Evolutionary conservation across 257 asterid genomes (phyloP).

Genomic region (Solanum chiquidenum): DNA sequence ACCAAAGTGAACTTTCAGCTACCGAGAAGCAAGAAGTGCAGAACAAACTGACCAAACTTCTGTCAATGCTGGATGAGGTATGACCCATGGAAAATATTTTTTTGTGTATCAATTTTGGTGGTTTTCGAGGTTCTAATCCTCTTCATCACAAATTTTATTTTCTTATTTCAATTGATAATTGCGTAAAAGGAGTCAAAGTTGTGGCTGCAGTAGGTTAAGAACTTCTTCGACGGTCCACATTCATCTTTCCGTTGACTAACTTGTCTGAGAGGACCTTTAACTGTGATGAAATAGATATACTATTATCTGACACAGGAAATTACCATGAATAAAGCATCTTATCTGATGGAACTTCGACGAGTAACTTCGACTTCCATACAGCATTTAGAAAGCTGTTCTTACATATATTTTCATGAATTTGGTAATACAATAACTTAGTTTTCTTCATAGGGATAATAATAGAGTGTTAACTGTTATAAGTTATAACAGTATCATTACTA

Average conservation of each 20-base stretch:
- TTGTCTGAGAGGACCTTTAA: neutral
- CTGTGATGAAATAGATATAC: neutral
- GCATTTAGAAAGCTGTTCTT: neutral
- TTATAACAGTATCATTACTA: neutral
- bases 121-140: neutral
- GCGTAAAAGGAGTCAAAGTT: neutral
- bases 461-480: neutral
- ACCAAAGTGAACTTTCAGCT: constrained; percentile 34
- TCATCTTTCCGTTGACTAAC: neutral
- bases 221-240: neutral
- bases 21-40: constrained; percentile 76
- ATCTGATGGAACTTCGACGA: neutral
- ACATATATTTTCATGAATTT: neutral
- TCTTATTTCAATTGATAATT: neutral
- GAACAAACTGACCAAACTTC: constrained; percentile 56
- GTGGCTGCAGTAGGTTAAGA: neutral
- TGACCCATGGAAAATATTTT: neutral
- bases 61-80: constrained; percentile 84
- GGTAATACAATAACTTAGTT: neutral
- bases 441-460: neutral
- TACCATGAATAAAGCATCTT: neutral
- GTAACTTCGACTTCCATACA: neutral
- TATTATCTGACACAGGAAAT: neutral
- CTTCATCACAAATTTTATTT: neutral
- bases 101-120: neutral